Evolutionary conservation across 2,329 filamentous ascomycete species (phyloP).

Genomic region (Ilyonectria sp.): DNA sequence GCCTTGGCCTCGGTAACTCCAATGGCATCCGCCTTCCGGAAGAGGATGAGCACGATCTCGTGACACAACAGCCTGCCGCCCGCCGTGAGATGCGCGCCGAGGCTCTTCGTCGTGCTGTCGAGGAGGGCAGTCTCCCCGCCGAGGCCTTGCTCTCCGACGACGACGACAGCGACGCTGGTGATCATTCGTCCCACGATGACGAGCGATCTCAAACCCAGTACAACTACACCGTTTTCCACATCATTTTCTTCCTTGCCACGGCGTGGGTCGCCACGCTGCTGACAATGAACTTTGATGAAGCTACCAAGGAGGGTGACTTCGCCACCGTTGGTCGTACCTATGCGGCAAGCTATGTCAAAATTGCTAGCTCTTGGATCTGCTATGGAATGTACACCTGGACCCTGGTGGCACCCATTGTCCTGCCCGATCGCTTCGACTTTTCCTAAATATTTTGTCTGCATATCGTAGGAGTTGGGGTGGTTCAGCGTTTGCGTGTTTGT

Average conservation of each 20-base stretch:
- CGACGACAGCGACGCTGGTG: slow-evolving; percentile 75
- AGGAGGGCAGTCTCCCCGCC: slow-evolving; percentile 91
- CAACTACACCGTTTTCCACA: slow-evolving; percentile 95
- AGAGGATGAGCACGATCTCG: slow-evolving; percentile 88
- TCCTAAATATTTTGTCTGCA: slow-evolving; percentile 46
- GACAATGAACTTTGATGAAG: slow-evolving; percentile 79
- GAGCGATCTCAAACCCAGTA: slow-evolving; percentile 93
- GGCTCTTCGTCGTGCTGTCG: slow-evolving; percentile 90
- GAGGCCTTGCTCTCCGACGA: slow-evolving; percentile 86
- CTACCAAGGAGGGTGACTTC: slow-evolving; percentile 79
- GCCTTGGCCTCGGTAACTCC: slow-evolving; percentile 75
- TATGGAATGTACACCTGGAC: slow-evolving; percentile 97
- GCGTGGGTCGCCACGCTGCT: slow-evolving; percentile 95
- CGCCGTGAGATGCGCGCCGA: slow-evolving; percentile 94
- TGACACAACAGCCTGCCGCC: slow-evolving; percentile 85
- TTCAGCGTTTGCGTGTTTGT: slow-evolving; percentile 34
- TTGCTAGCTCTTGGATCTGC: slow-evolving; percentile 96
- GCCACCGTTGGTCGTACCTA: slow-evolving; percentile 95
- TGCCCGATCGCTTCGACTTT: slow-evolving; percentile 88
- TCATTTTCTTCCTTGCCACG: slow-evolving; percentile 97
- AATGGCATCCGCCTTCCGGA: slow-evolving; percentile 71
- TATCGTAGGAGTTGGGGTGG: slow-evolving; percentile 37
- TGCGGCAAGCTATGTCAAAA: slow-evolving; percentile 99
- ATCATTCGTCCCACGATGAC: slow-evolving; percentile 82
- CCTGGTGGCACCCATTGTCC: slow-evolving; percentile 84